A percentile compares a stretch with the other conserved stretches of the same genome.
These are phyloP conservation scores for Chiua sp. DNA, from an alignment of 1,284 basidiomycete genomes.

Conservation along the genomic window DNA sequence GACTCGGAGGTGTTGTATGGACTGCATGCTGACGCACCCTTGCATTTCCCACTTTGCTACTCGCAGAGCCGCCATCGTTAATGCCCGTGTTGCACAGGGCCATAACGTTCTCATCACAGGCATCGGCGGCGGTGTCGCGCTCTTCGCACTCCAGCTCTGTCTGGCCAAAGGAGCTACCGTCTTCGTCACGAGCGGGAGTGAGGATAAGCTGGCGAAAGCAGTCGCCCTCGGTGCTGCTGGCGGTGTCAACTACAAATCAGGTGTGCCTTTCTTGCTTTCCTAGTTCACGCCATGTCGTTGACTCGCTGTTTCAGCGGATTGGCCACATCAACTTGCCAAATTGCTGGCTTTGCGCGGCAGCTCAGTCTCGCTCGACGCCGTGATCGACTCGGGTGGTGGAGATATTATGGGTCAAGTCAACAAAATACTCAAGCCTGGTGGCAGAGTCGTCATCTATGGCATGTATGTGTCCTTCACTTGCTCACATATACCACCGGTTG, in stretches of 20 bases:
- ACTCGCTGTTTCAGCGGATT: conserved; percentile 51
- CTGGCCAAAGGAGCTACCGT: conserved; percentile 80
- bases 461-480: conserved; percentile 55
- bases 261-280: conserved; percentile 42
- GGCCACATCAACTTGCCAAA: conserved; percentile 62
- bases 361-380: conserved; percentile 58
- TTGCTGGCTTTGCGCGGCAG: conserved; percentile 48
- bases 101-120: conserved; percentile 84
- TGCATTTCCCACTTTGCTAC: background rate
- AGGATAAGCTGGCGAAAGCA: conserved; percentile 75
- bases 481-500: background rate
- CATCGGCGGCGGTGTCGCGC: conserved; percentile 84
- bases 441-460: conserved; percentile 77
- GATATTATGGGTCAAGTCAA: conserved; percentile 68
- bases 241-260: conserved; percentile 76
- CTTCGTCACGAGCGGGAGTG: conserved; percentile 80
- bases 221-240: conserved; percentile 75
- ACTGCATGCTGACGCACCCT: background rate
- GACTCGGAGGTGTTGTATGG: background rate
- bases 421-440: conserved; percentile 71
- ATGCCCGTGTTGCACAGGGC: conserved; percentile 65
- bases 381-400: conserved; percentile 85
- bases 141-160: conserved; percentile 79
- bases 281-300: background rate
- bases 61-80: conserved; percentile 70